Evolutionary conservation across 345 rosid genomes (phyloP).

Genomic region (Lagerstroemia speciosa): DNA sequence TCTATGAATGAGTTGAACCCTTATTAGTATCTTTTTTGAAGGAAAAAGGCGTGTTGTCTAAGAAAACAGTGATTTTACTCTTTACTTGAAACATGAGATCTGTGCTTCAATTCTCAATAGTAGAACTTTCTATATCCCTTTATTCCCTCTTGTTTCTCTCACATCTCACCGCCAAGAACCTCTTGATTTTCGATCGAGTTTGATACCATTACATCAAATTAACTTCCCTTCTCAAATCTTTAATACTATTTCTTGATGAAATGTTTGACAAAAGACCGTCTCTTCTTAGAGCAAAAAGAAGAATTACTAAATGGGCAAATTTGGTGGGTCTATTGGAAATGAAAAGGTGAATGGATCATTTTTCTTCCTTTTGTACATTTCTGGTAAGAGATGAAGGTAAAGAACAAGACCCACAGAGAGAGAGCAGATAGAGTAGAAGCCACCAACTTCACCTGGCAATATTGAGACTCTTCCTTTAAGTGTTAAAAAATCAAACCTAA

Average conservation of each 20-base stretch:
- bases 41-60: too few relatives aligned
- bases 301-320: neutral
- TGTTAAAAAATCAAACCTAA: neutral
- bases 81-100: neutral
- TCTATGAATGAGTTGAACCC: slow-evolving; percentile 4
- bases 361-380: neutral
- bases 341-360: neutral
- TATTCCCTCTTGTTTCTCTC: too few relatives aligned
- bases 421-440: slow-evolving; percentile 54
- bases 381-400: slow-evolving; percentile 14
- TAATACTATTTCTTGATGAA: too few relatives aligned
- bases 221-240: too few relatives aligned
- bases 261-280: too few relatives aligned
- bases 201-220: too few relatives aligned
- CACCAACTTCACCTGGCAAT: slow-evolving; percentile 34
- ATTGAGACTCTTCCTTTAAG: too few relatives aligned
- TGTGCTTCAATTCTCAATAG: neutral
- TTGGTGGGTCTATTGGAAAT: slow-evolving; percentile 16
- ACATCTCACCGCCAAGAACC: too few relatives aligned
- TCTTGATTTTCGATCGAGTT: too few relatives aligned
- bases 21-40: slow-evolving; percentile 10
- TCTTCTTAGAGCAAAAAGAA: too few relatives aligned
- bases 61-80: neutral
- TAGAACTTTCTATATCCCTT: too few relatives aligned
- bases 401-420: slow-evolving; percentile 24